These are phyloP conservation scores for Cordyceps pruinosa DNA, from an alignment of 2,329 filamentous ascomycete genomes.

Conservation along the genomic window DNA sequence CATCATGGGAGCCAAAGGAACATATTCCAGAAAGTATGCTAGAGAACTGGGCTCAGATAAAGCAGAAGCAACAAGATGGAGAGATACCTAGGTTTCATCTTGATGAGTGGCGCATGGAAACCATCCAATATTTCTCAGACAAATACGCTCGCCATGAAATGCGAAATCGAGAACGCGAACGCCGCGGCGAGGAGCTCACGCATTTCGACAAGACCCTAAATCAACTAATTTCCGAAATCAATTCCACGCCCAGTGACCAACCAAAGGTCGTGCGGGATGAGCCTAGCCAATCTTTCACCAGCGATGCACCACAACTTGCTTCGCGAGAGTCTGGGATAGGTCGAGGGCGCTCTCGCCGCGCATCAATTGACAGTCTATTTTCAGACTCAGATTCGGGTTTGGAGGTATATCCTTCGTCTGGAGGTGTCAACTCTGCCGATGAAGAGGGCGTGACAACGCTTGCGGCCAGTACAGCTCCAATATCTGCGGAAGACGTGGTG, in stretches of 20 bases:
- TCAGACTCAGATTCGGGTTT: not conserved
- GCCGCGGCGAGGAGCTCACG: slow-evolving; percentile 27
- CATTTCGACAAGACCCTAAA: slow-evolving; percentile 16
- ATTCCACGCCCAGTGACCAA: slow-evolving; percentile 12
- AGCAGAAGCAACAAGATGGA: slow-evolving; percentile 28
- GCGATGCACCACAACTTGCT: not conserved
- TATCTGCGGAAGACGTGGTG: not conserved
- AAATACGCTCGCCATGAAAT: slow-evolving; percentile 33
- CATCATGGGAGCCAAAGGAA: slow-evolving; percentile 44
- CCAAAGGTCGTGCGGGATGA: not conserved
- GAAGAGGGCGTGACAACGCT: not conserved
- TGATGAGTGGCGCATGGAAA: slow-evolving; percentile 29
- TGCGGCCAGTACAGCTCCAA: not conserved
- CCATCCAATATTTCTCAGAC: slow-evolving; percentile 18
- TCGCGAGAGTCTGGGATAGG: not conserved
- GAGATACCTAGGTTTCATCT: slow-evolving; percentile 32
- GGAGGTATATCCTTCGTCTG: not conserved
- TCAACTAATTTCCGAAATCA: slow-evolving; percentile 18
- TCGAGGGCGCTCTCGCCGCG: not conserved
- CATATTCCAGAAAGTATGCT: slow-evolving; percentile 35
- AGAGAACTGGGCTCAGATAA: slow-evolving; percentile 36
- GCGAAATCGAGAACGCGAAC: slow-evolving; percentile 38
- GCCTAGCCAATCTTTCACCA: not conserved
- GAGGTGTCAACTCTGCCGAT: not conserved
- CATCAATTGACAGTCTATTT: slow-evolving; percentile 3